These are phyloP conservation scores for Ascobolus immersus DNA, from an alignment of 495 filamentous ascomycete genomes.

Conservation along the genomic window DNA sequence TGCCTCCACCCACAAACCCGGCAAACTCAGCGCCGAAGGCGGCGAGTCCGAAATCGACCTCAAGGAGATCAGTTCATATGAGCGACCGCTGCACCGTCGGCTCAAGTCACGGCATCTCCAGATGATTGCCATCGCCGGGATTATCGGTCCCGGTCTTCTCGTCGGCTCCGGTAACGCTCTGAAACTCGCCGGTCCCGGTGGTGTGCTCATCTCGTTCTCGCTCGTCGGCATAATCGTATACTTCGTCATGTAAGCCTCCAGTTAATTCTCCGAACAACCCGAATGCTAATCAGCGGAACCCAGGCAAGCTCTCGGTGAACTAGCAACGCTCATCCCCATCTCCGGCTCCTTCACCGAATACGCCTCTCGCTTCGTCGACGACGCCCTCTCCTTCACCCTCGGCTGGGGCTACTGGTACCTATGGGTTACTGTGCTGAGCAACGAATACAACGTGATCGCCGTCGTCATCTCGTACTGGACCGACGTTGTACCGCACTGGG, in stretches of 20 bases:
- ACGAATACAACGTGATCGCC: constrained; percentile 28
- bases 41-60: too few species aligned
- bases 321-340: constrained; percentile 30
- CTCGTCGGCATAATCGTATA: constrained; percentile 37
- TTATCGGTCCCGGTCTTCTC: constrained; percentile 29
- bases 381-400: constrained; percentile 26
- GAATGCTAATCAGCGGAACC: constrained; percentile 4
- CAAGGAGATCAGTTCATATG: too few species aligned
- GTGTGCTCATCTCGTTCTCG: constrained; percentile 37
- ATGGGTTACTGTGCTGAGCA: constrained; percentile 29
- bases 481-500: constrained; percentile 9
- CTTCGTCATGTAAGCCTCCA: constrained; percentile 24
- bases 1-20: too few species aligned
- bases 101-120: constrained; percentile 42
- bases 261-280: background rate
- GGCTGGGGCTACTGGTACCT: constrained; percentile 35
- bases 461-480: constrained; percentile 18
- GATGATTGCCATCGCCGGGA: constrained; percentile 43
- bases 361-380: constrained; percentile 30
- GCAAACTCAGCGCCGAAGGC: too few species aligned
- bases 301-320: constrained; percentile 30
- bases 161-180: constrained; percentile 37
- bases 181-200: constrained; percentile 32
- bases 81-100: too few species aligned
- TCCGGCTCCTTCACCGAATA: constrained; percentile 31